Base-by-base conservation (phyloP, 352 stramenopile species). In the Globisporangium abappressorium region DNA sequence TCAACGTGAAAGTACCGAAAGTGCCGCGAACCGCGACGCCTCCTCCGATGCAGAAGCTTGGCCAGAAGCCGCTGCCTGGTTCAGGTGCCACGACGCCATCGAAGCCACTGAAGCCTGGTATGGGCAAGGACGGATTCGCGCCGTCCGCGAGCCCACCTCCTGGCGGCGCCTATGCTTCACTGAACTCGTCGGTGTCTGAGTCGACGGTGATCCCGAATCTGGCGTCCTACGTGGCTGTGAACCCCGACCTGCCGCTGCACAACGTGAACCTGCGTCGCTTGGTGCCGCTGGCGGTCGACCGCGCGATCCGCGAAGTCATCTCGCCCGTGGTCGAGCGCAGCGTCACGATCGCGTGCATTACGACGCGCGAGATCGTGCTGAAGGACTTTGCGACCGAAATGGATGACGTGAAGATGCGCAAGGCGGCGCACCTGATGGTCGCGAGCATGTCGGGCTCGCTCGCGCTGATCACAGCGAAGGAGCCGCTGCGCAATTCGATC, bases 361-460 rank as follows among this genome's bases (percentile, higher is more conserved):
- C 98, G 7, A 98, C 96, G 26, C 86, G 88, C 38, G 96, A 99
- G 73, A 93, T 99, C 58, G 96, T 99, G n/a, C 82, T 98, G 3
- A 99, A 99, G 74, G 98, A 99, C 72, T 99, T 99, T 85, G 97
- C 96, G n/a, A 98, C 97, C 57, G 98, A 99, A 72, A 81, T 73
- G 6, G 89, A 97, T 65, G 88, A 97, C 64, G 85, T 87, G 7
- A 99, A 99, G 79, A 98, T 99, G 93, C 85, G 95, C 24, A 99
- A 99, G 80, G 97, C 97, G 9, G 97, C 97, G 28, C 97, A 99
- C 68, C 70, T 99, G 11, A 99, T 99, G 97, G 97, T 99, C 24
- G 93, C 96, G 14, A 99, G 98, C 74, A 94, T 99, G 77, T 98
- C 98, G 57, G 97, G 97, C 56, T 99, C 95, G 57, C 79, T 99